Base-by-base conservation (phyloP, 1,139 yeast species). In the Saccharomycopsis hybrid region DNA sequence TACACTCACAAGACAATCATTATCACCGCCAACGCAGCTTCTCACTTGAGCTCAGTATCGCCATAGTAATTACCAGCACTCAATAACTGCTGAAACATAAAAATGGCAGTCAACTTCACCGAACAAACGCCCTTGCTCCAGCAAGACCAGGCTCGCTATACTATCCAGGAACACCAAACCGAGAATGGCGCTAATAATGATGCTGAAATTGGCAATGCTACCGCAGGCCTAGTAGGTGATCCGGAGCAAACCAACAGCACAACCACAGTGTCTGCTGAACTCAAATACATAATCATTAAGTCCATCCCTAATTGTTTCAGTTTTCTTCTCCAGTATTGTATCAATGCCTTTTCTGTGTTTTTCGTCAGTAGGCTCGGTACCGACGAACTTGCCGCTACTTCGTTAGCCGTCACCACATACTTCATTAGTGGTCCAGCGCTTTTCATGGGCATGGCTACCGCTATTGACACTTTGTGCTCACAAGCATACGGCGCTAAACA, bases 391-490 rank as follows among this genome's bases (percentile, higher is more conserved):
- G 69, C 73, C 1, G 71, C 74, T 1, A 65, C 65, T 28, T 64
- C 72, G 2, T 57, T 70, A 35, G 65, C 72, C 4, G 61, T 67
- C 5, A 67, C 71, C 36, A 62, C 71, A 0, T 70, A 67, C 55
- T 69, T 69, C 54, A 61, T 71, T 49, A 65, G 73, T 2, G 74
- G 73, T 0, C 65, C 67, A 9, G 30, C 41, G 2, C 55, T 72
- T 0, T 65, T 69, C 47, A 71, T 70, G 54, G 76, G 76, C 2
- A 71, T 71, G 62, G 65, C 76, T 25, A 71, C 76, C 4, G 62
- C 71, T 33, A 58, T 72, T 55, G 77, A 72, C 55, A 66, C 74
- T 3, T 60, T 71, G 24, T 71, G 73, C 46, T 65, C 73, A 1
- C 70, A 69, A 37, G 72, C 74, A 1, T 69, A 57, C 51, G 74